These are phyloP conservation scores for Populus davidiana DNA, from an alignment of 345 rosid genomes.

Conservation along the genomic window DNA sequence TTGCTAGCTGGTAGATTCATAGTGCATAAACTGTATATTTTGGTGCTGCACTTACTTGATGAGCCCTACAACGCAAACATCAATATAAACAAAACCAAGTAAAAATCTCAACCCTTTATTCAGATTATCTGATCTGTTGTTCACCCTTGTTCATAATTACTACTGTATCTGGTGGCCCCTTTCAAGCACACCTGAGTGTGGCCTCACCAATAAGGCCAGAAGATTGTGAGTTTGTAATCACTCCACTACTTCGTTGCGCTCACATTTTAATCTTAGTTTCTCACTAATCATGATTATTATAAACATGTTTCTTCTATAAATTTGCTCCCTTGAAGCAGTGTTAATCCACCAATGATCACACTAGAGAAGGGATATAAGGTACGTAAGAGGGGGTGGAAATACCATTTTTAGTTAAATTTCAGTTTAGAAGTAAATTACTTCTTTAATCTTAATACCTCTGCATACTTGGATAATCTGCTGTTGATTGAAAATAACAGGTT, in stretches of 20 bases:
- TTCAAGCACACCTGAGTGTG: background rate
- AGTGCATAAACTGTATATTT: background rate
- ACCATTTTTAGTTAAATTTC: background rate
- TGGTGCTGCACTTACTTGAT: background rate
- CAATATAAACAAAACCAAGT: background rate
- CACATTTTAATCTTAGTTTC: background rate
- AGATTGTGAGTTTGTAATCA: slow-evolving; percentile 5
- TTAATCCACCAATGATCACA: slow-evolving; percentile 7
- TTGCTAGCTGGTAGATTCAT: background rate
- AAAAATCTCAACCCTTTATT: background rate
- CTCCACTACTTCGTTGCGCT: slow-evolving; percentile 17
- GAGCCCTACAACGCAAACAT: slow-evolving; percentile 26
- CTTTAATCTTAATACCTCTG: background rate
- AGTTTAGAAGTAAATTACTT: background rate
- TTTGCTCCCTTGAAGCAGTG: background rate
- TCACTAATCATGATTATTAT: slow-evolving; percentile 25
- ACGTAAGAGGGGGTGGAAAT: slow-evolving; percentile 1
- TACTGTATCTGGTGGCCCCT: slow-evolving; percentile 3
- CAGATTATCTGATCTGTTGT: background rate
- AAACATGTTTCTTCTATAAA: background rate
- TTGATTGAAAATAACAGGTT: slow-evolving; percentile 3
- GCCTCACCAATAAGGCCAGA: slow-evolving; percentile 1
- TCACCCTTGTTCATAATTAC: slow-evolving; percentile 6
- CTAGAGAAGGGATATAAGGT: slow-evolving; percentile 10
- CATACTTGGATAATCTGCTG: background rate